Evolutionary conservation across 2,329 filamentous ascomycete species (phyloP).

Genomic region (Cladosporium sp.): DNA sequence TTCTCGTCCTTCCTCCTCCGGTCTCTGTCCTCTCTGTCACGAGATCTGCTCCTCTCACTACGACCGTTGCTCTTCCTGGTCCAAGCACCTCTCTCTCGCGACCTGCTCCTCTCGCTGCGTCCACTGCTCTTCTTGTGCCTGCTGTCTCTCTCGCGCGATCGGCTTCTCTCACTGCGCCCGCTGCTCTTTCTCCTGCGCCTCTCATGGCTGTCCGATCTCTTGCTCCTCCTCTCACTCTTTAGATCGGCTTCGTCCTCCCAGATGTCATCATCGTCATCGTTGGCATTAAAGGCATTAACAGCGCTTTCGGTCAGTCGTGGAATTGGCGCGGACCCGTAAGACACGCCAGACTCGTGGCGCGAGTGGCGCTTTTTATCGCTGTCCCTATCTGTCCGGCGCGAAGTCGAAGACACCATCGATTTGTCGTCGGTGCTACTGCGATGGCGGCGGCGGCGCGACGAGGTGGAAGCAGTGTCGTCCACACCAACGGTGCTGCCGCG

Average conservation of each 20-base stretch:
- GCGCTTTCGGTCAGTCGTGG: slow-evolving; percentile 32
- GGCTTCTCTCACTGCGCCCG: slow-evolving; percentile 25
- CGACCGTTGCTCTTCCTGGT: slow-evolving; percentile 26
- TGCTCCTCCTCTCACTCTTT: slow-evolving; percentile 26
- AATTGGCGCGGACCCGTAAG: slow-evolving; percentile 17
- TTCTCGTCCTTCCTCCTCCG: slow-evolving; percentile 15
- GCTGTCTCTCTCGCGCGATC: slow-evolving; percentile 16
- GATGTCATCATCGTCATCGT: slow-evolving; percentile 28
- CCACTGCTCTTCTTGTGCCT: slow-evolving; percentile 18
- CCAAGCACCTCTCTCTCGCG: slow-evolving; percentile 13
- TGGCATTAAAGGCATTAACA: slow-evolving; percentile 28
- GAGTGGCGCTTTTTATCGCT: slow-evolving; percentile 31
- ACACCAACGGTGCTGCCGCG: slow-evolving; percentile 14
- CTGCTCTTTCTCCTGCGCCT: slow-evolving; percentile 17
- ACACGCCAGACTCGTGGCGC: slow-evolving; percentile 29
- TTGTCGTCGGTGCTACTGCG: slow-evolving; percentile 21
- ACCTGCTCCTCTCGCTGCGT: slow-evolving; percentile 9
- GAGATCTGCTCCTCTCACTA: slow-evolving; percentile 27
- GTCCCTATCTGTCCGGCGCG: slow-evolving; percentile 19
- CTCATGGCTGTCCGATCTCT: slow-evolving; percentile 7
- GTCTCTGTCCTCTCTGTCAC: slow-evolving; percentile 19
- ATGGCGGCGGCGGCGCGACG: slow-evolving; percentile 9
- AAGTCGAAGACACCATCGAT: slow-evolving; percentile 20
- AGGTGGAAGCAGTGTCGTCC: slow-evolving; percentile 22
- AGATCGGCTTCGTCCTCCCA: slow-evolving; percentile 29